These are phyloP conservation scores for Leccinum rimulosum DNA, from an alignment of 768 basidiomycete genomes.

Conservation along the genomic window DNA sequence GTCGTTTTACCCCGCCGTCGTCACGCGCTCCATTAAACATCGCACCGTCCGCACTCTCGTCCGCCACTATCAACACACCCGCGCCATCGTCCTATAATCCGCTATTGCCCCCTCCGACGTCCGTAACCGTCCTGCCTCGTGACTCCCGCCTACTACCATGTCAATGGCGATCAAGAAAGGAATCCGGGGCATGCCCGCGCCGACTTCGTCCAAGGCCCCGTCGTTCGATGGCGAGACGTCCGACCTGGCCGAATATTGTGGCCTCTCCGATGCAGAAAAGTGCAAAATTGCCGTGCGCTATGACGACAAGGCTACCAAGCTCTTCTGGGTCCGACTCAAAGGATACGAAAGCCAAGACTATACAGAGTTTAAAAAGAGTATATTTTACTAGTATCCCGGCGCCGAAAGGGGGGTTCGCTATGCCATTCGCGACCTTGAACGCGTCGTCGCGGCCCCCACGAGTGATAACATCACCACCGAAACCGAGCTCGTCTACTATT, in stretches of 20 bases:
- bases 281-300: not conserved
- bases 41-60: not conserved
- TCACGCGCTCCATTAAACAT: not conserved
- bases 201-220: not conserved
- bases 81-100: not conserved
- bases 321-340: not conserved
- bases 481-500: not conserved
- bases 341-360: not conserved
- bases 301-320: not conserved
- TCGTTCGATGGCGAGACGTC: conserved; percentile 2
- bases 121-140: not conserved
- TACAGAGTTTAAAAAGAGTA: not conserved
- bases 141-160: not conserved
- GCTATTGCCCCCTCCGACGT: not conserved
- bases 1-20: not conserved
- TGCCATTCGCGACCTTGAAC: not conserved
- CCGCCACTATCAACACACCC: not conserved
- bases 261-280: not conserved
- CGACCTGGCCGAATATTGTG: not conserved
- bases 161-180: not conserved
- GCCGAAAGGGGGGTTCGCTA: not conserved
- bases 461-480: not conserved
- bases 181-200: not conserved
- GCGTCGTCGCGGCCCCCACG: not conserved
- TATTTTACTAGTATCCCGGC: not conserved